Percentiles rank a stretch among this genome's conserved stretches.
Evolutionary conservation across 441 rosid species (phyloP).

Genomic region (Jatropha multifida): DNA sequence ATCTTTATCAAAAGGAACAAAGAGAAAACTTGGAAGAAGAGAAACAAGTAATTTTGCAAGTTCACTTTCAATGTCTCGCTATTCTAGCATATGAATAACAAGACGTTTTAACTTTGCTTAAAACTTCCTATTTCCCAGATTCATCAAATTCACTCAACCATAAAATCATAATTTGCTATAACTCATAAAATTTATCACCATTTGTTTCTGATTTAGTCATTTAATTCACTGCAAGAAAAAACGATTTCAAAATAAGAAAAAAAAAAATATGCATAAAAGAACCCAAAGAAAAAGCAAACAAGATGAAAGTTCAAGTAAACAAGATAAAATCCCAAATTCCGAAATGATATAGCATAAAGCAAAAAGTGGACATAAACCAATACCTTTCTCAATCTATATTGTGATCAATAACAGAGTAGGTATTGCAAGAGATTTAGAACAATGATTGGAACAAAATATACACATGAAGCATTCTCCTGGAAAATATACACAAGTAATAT

Average conservation of each 20-base stretch:
- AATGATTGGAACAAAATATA: constrained; percentile 53
- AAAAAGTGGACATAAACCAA: constrained; percentile 24
- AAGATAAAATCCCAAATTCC: background rate
- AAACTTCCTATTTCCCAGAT: background rate
- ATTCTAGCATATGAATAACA: background rate
- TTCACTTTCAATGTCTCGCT: background rate
- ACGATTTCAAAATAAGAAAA: background rate
- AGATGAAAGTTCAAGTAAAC: background rate
- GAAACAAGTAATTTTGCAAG: background rate
- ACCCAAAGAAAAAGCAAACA: background rate
- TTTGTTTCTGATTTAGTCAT: background rate
- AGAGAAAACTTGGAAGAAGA: too few species aligned
- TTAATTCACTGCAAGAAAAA: constrained; percentile 10
- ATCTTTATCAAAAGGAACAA: background rate
- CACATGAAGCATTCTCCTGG: constrained; percentile 52
- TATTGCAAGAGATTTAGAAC: constrained; percentile 32
- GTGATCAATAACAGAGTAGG: constrained; percentile 22
- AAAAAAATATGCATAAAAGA: background rate
- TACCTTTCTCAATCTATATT: constrained; percentile 26
- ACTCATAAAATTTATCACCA: background rate
- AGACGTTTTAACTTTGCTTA: background rate
- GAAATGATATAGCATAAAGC: constrained; percentile 13
- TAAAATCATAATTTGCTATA: background rate
- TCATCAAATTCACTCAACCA: background rate
- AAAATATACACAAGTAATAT: constrained; percentile 56